These are phyloP conservation scores for Metarhizium brunneum DNA, from an alignment of 2,329 filamentous ascomycete genomes.

Conservation along the genomic window DNA sequence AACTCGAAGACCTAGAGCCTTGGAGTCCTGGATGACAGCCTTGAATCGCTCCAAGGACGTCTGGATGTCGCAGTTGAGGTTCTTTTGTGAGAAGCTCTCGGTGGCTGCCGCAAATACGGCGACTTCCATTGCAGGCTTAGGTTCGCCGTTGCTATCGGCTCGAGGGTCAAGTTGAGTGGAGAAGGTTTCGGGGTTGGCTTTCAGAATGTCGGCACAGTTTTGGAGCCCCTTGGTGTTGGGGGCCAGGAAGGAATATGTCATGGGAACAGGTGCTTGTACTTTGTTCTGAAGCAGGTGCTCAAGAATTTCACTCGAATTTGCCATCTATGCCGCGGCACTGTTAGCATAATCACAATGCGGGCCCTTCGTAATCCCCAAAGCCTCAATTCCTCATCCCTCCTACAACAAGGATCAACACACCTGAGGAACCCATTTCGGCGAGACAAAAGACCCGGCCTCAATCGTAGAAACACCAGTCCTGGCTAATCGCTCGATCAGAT, in stretches of 20 bases:
- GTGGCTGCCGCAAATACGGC: conserved; percentile 78
- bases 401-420: conserved; percentile 27
- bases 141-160: conserved; percentile 25
- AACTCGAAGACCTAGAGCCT: conserved; percentile 55
- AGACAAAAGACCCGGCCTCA: conserved; percentile 75
- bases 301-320: conserved; percentile 66
- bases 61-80: conserved; percentile 72
- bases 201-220: conserved; percentile 47
- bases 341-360: neutral
- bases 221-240: conserved; percentile 68
- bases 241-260: conserved; percentile 73
- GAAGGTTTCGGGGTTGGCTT: conserved; percentile 38
- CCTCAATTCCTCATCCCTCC: neutral
- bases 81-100: conserved; percentile 70
- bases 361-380: neutral
- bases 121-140: conserved; percentile 52
- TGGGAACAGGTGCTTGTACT: conserved; percentile 41
- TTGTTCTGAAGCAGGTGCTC: conserved; percentile 53
- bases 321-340: conserved; percentile 49
- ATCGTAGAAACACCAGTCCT: conserved; percentile 62
- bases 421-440: conserved; percentile 79
- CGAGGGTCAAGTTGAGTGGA: conserved; percentile 40
- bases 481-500: conserved; percentile 62
- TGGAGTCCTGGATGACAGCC: conserved; percentile 60
- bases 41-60: conserved; percentile 63